Evolutionary conservation across 2,329 filamentous ascomycete species (phyloP).

Genomic region (Cercospora sp.): DNA sequence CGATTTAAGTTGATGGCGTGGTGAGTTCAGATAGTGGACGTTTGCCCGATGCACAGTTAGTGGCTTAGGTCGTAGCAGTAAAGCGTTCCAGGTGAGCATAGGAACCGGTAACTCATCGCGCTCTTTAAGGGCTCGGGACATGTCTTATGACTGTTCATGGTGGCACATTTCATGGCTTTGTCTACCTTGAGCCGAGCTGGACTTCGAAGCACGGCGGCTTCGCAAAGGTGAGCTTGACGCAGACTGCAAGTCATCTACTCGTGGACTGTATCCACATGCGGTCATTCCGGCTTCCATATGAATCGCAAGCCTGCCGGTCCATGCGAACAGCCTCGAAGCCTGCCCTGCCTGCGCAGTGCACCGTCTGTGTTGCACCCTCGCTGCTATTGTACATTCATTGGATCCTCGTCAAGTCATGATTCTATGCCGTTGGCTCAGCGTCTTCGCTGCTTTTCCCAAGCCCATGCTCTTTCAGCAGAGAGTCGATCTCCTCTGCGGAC

Average conservation of each 20-base stretch:
- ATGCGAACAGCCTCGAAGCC: not conserved
- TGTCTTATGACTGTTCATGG: not conserved
- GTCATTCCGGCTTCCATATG: not conserved
- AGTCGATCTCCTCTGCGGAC: conserved; percentile 94
- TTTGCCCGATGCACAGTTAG: not conserved
- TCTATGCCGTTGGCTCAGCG: conserved; percentile 22
- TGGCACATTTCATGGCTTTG: not conserved
- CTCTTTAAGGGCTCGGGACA: not conserved
- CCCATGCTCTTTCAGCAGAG: conserved; percentile 90
- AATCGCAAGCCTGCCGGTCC: not conserved
- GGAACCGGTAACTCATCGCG: not conserved
- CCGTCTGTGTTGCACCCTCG: not conserved
- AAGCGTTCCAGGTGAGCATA: not conserved
- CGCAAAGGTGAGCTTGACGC: not conserved
- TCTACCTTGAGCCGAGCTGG: not conserved
- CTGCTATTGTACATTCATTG: conserved; percentile 9
- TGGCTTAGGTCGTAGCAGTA: not conserved
- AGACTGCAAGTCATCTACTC: not conserved
- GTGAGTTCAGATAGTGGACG: not conserved
- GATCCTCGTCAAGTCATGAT: conserved; percentile 5
- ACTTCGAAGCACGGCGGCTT: not conserved
- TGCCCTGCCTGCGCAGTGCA: not conserved
- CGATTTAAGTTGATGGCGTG: not conserved
- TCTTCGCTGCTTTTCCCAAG: conserved; percentile 80
- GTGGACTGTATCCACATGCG: not conserved